Evolutionary conservation across 768 basidiomycete species (phyloP), one percentile per base, ranked within the genome.

Genomic region (Boletales sp.): DNA sequence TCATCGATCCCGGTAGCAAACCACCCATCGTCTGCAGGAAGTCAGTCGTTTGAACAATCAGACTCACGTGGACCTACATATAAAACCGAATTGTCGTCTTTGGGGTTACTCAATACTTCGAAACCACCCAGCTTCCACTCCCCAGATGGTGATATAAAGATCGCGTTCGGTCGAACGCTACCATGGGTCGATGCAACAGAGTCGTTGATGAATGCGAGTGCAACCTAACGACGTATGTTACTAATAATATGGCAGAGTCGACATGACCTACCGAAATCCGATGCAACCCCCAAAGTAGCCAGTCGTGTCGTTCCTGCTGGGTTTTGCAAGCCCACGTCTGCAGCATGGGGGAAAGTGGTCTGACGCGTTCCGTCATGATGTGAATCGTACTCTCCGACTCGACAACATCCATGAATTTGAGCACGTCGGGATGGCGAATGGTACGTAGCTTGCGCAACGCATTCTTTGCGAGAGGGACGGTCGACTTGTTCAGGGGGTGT

Each of bases 121-220:
- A 98, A 94, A 1, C 95, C 95, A 17, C 91, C 94, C 8, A 99
- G 72, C 62, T 90, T 90, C 97, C 95, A 98, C 72, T 99, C 97
- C 6, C 95, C 91, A 0, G 92, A 90, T 0, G 87, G 85, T 1
- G 95, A 92, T 45, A 97, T 82, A 63, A 97, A 97, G 50, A 97
- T 81, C 1, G 90, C 83, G 50, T 79, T 77, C n/a, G 79, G 66
- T 51, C 82, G 74, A 48, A 94, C 63, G 56, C 84, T 88, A 18
- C 92, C 94, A 58, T 97, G 93, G 0, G 90, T 89, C 3, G 90
- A 90, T 21, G 79, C 69, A 46, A 82, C 86, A 8, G 89, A 78
- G 37, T 90, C 86, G 60, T 98, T 97, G 48, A 98, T 66, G 69
- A 99, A 99, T 2, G 88, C 76, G 36, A 97, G 70, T 3, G 94